A percentile compares a stretch with the other conserved stretches of the same genome.
Conservation (phyloP, 495 filamentous ascomycete genomes). For the Trichoderma reesei region DNA sequence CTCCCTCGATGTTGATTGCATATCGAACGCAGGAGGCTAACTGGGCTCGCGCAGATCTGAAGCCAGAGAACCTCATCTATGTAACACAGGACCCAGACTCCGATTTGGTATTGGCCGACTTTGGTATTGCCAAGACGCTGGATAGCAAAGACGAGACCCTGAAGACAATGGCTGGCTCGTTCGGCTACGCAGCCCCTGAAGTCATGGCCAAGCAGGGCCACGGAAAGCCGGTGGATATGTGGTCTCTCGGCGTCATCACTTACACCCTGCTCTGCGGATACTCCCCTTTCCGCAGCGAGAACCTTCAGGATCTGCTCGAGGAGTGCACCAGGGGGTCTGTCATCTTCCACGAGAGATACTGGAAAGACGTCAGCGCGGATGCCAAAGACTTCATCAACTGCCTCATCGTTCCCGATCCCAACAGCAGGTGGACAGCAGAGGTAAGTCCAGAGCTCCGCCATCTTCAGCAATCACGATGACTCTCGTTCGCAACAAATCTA, state of each 20-base stretch:
- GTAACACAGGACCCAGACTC: slow-evolving; percentile 67
- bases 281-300: slow-evolving; percentile 94
- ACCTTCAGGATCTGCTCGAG: slow-evolving; percentile 84
- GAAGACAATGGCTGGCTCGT: slow-evolving; percentile 97
- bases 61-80: slow-evolving; percentile 97
- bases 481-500: background rate
- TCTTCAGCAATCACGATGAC: no score
- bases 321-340: slow-evolving; percentile 85
- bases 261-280: slow-evolving; percentile 99
- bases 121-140: slow-evolving; percentile 98
- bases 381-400: slow-evolving; percentile 89
- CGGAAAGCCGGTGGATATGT: slow-evolving; percentile 99
- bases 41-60: slow-evolving; percentile 58
- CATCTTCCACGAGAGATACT: slow-evolving; percentile 96
- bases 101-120: slow-evolving; percentile 87
- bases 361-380: slow-evolving; percentile 93
- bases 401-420: slow-evolving; percentile 70
- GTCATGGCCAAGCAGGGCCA: slow-evolving; percentile 98
- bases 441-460: slow-evolving; percentile 26
- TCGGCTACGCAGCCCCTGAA: slow-evolving; percentile 95
- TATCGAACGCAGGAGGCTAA: background rate
- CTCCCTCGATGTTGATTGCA: background rate
- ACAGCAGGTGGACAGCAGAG: slow-evolving; percentile 68
- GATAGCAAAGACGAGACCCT: slow-evolving; percentile 82
- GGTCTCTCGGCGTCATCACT: slow-evolving; percentile 97